A percentile compares a stretch with the other conserved stretches of the same genome.
These are phyloP conservation scores for Plasmodium gonderi DNA, from an alignment of 169 alveolate species.

Conservation along the genomic window DNA sequence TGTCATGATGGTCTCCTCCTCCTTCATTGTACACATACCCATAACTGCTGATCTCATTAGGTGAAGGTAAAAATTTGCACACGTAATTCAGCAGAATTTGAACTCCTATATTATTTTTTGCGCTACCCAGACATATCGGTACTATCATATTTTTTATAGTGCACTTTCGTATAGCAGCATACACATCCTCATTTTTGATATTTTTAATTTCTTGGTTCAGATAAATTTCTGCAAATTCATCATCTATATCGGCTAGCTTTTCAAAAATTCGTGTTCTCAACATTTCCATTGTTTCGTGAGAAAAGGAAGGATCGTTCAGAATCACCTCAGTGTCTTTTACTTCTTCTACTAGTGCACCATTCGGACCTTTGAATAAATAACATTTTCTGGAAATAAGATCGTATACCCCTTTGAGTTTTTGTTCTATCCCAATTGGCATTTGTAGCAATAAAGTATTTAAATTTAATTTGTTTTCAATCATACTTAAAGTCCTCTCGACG, in stretches of 20 bases:
- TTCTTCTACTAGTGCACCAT: constrained; percentile 85
- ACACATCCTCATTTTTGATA: constrained; percentile 76
- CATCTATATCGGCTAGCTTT: constrained; percentile 94
- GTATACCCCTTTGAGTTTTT: constrained; percentile 91
- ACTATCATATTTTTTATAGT: constrained; percentile 84
- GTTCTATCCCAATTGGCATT: constrained; percentile 92
- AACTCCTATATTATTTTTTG: constrained; percentile 95
- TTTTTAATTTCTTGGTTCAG: constrained; percentile 85
- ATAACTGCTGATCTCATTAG: constrained; percentile 81
- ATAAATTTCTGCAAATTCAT: constrained; percentile 92
- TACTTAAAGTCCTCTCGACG: constrained; percentile 88
- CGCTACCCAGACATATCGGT: constrained; percentile 96
- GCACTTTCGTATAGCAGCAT: constrained; percentile 81
- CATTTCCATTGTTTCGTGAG: constrained; percentile 37
- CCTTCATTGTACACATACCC: constrained; percentile 73
- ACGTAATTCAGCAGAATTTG: constrained; percentile 95
- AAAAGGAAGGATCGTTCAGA: constrained; percentile 26
- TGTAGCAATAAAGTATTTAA: constrained; percentile 79
- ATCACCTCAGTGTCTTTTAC: constrained; percentile 87
- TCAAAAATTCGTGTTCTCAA: constrained; percentile 85
- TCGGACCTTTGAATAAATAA: constrained; percentile 89
- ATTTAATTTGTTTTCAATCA: constrained; percentile 91
- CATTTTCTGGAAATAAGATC: constrained; percentile 90
- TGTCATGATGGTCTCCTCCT: neutral
- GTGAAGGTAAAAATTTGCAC: constrained; percentile 93